A percentile compares a stretch with the other conserved stretches of the same genome.
Conservation (phyloP, 768 basidiomycete species). For the Termitomyces sp. region DNA sequence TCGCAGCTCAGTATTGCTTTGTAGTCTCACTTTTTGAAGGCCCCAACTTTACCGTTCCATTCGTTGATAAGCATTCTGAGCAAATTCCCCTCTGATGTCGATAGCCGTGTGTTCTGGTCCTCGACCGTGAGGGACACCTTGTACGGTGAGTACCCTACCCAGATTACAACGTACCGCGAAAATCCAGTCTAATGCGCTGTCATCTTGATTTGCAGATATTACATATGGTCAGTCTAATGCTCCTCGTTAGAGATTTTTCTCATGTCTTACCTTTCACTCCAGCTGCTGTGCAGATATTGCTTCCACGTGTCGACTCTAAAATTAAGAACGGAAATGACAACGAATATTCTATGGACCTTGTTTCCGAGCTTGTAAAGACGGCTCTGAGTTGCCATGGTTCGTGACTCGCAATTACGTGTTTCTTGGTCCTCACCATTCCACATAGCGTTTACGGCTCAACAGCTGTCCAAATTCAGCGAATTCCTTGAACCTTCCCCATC, state of each 20-base stretch:
- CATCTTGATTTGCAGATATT: constrained; percentile 25
- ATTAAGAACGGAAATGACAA: constrained; percentile 26
- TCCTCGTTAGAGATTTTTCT: neutral
- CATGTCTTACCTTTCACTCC: constrained; percentile 3
- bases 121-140: constrained; percentile 54
- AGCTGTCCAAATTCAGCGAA: constrained; percentile 42
- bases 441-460: constrained; percentile 60
- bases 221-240: constrained; percentile 24
- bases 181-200: constrained; percentile 2
- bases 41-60: constrained; percentile 76
- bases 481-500: constrained; percentile 26
- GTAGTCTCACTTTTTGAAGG: constrained; percentile 84
- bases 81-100: constrained; percentile 74
- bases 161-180: neutral
- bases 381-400: constrained; percentile 56
- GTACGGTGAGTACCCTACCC: constrained; percentile 44
- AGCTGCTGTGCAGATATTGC: constrained; percentile 57
- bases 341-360: constrained; percentile 32
- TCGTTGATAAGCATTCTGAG: constrained; percentile 67
- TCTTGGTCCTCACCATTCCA: constrained; percentile 1
- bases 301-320: constrained; percentile 35
- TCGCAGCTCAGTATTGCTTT: constrained; percentile 9
- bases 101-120: constrained; percentile 75
- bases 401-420: constrained; percentile 6
- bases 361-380: constrained; percentile 38